Evolutionary conservation across 164 flowering plant genomes (phyloP), one percentile per base, ranked within the genome.

Genomic region (Berberis thunbergii): DNA sequence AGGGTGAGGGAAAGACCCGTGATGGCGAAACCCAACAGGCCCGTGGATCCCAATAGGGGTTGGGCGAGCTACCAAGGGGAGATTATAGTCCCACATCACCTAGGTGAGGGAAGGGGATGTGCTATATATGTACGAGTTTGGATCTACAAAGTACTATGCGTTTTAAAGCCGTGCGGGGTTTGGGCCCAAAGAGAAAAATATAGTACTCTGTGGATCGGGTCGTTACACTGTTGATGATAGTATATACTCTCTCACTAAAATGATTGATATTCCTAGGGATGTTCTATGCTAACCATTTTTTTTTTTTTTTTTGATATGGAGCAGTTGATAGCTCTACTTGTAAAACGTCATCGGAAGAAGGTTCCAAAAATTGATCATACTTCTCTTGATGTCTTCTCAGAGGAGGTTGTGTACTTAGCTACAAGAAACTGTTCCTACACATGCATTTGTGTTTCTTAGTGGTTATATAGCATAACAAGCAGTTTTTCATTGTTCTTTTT

Each of bases 291-390:
- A 41, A 42, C 4, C 40, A 43, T 52, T 63, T 41, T 7, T 64
- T 2, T 26, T 64, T 2, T 26, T 26, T 26, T 26, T 26, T 26
- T 26, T 26, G 26, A n/a, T 10, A 65, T 62, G 40, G 70, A 68
- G 56, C 87, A 86, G 95, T 57, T 88, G 10, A 84, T 86, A 54
- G 89, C 85, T 5, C 69, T 83, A 46, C 87, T 88, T 59, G 79
- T 72, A 56, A 83, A 81, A 69, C 72, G 80, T 73, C 95, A 88
- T 57, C 77, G 85, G 74, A 88, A 88, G 76, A 85, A 83, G 68
- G 80, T 83, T 54, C 91, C 91, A 13, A 79, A 63, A 52, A 26
- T 40, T 50, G 74, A 69, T 64, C 73, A 68, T 46, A n/a, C 52
- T 63, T 66, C 76, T 62, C 68, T 83, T 48, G 63, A 69, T 41